Percentiles rank a stretch among this genome's conserved stretches.
phyloP scores from a whole-genome alignment of 352 stramenopile species.

The Phytophthora constricta region DNA sequence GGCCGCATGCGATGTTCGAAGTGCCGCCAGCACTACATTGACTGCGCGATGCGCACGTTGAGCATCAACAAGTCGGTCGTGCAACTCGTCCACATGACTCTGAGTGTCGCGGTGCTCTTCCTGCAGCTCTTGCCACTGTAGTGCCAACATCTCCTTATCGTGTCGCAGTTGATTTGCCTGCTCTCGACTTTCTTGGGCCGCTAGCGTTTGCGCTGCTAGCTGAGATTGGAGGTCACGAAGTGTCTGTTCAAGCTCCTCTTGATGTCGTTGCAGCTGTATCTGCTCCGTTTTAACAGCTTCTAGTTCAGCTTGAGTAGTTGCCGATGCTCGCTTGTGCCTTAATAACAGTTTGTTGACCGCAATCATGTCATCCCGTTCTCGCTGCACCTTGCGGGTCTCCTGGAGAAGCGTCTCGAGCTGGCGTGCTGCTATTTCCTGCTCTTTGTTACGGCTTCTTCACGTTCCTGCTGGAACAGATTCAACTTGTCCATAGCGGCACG shows the following conservation, averaged over 20 bases:
- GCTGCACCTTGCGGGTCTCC: constrained; percentile 37
- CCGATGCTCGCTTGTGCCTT: constrained; percentile 38
- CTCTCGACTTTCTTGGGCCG: constrained; percentile 23
- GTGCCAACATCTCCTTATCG: constrained; percentile 46
- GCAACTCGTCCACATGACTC: constrained; percentile 62
- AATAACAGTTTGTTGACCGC: constrained; percentile 46
- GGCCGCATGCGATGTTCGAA: constrained; percentile 29
- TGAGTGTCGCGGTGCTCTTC: constrained; percentile 56
- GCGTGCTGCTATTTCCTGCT: constrained; percentile 29
- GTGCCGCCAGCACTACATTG: constrained; percentile 27
- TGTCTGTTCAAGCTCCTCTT: constrained; percentile 29
- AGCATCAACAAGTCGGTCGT: constrained; percentile 54
- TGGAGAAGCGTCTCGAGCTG: constrained; percentile 34
- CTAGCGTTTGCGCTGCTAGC: constrained; percentile 33
- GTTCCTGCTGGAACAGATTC: constrained; percentile 16
- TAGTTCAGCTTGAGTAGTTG: constrained; percentile 24
- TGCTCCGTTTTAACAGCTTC: constrained; percentile 31
- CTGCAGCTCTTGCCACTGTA: constrained; percentile 57
- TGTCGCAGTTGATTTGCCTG: constrained; percentile 46
- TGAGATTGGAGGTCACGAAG: constrained; percentile 32
- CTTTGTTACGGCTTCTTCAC: constrained; percentile 18
- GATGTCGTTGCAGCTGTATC: constrained; percentile 27
- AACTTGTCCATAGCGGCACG: constrained; percentile 30
- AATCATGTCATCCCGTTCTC: constrained; percentile 47
- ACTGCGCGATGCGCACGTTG: constrained; percentile 42